A percentile compares a stretch with the other conserved stretches of the same genome.
Evolutionary conservation across 2,329 filamentous ascomycete genomes (phyloP).

Genomic region (Anisogramma anomala): DNA sequence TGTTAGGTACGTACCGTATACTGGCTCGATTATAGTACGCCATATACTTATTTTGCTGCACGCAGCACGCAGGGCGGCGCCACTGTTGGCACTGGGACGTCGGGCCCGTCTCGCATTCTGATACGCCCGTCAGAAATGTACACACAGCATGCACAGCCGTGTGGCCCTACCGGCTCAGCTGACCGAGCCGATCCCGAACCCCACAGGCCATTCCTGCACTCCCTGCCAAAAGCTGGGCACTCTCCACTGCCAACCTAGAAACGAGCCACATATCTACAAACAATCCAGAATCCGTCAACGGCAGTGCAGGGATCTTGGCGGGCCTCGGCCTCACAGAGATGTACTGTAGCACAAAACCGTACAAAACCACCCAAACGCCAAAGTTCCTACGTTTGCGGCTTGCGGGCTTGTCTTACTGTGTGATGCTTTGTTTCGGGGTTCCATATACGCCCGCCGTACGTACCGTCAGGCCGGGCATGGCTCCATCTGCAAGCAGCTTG

Average conservation of each 20-base stretch:
- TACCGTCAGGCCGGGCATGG: slow-evolving; percentile 1
- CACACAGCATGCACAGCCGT: too few species aligned
- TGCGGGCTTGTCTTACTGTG: slow-evolving; percentile 10
- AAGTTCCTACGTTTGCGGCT: slow-evolving; percentile 3
- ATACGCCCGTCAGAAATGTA: slow-evolving; percentile 14
- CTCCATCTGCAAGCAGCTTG: neutral
- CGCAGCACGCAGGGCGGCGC: slow-evolving; percentile 12
- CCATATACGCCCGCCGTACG: neutral
- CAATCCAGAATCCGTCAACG: slow-evolving; percentile 9
- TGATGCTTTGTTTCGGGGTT: slow-evolving; percentile 13
- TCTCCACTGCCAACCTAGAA: too few species aligned
- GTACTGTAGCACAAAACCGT: too few species aligned
- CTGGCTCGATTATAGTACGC: too few species aligned
- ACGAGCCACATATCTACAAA: neutral
- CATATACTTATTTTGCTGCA: slow-evolving; percentile 12
- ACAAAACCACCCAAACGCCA: too few species aligned
- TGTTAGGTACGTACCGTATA: too few species aligned
- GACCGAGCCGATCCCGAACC: too few species aligned
- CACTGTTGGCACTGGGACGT: slow-evolving; percentile 6
- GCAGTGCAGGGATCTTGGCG: slow-evolving; percentile 9
- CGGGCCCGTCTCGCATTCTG: slow-evolving; percentile 13
- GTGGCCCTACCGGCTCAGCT: too few species aligned
- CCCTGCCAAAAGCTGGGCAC: neutral
- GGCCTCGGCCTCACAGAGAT: too few species aligned
- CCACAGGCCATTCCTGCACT: too few species aligned